Conservation (phyloP, 2,329 filamentous ascomycete genomes). For the Phaeosphaeriaceae sp. region DNA sequence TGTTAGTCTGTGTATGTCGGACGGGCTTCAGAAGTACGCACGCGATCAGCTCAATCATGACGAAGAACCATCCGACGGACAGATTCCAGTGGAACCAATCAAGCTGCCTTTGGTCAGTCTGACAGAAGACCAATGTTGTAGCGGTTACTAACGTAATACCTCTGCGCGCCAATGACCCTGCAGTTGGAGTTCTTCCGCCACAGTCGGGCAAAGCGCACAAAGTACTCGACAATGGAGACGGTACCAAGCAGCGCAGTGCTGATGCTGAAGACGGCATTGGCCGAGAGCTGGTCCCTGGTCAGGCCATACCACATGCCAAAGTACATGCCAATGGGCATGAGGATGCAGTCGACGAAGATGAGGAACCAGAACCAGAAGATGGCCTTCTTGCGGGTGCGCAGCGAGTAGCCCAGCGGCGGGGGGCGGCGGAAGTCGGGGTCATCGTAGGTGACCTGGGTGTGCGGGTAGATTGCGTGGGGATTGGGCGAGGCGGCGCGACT, state of each 20-base stretch:
- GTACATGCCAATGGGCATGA: slow-evolving; percentile 66
- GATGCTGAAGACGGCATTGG: slow-evolving; percentile 61
- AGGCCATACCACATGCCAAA: slow-evolving; percentile 67
- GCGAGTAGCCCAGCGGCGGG: slow-evolving; percentile 63
- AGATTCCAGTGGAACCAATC: slow-evolving; percentile 67
- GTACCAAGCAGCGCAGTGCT: slow-evolving; percentile 61
- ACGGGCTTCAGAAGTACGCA: slow-evolving; percentile 29
- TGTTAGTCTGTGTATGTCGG: slow-evolving; percentile 11
- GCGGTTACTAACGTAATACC: slow-evolving; percentile 50
- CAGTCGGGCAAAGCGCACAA: slow-evolving; percentile 56
- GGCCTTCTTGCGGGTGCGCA: slow-evolving; percentile 61
- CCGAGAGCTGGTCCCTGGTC: slow-evolving; percentile 52
- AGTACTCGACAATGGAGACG: slow-evolving; percentile 62
- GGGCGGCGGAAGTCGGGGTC: slow-evolving; percentile 52
- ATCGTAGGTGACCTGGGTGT: slow-evolving; percentile 50
- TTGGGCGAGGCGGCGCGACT: slow-evolving; percentile 40
- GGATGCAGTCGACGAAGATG: slow-evolving; percentile 65
- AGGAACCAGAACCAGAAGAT: slow-evolving; percentile 67
- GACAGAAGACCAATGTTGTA: not conserved
- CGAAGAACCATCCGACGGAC: slow-evolving; percentile 61
- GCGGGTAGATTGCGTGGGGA: slow-evolving; percentile 45
- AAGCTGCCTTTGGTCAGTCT: slow-evolving; percentile 45
- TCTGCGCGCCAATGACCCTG: slow-evolving; percentile 57
- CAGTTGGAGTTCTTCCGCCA: slow-evolving; percentile 61
- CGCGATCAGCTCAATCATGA: slow-evolving; percentile 65